Base-by-base conservation (phyloP, 2,329 filamentous ascomycete species). In the Ambrosiella xylebori region DNA sequence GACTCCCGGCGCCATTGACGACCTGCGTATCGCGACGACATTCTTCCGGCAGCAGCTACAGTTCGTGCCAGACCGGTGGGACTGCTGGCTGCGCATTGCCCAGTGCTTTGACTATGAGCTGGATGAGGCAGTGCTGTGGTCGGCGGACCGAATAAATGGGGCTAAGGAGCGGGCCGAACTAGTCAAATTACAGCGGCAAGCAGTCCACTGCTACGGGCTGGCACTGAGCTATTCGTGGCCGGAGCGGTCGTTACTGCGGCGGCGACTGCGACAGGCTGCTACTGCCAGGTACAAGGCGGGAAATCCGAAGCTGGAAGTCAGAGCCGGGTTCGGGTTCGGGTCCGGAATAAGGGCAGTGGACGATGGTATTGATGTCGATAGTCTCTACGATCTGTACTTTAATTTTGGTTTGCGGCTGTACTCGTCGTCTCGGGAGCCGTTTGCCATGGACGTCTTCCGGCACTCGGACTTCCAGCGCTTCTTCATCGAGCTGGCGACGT, bases 51-150 rank as follows among this genome's bases (percentile, higher is more conserved):
- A 90, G 63, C 88, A 95, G 66, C 70, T 95, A 1, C 88, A 95
- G 63, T 88, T 88, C 67, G 88, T 84, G 1, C 80, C 82, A 1
- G 83, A 88, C 45, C 81, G 83, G 58, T 95, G 89, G 89, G 86
- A 95, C 67, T 85, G 86, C 0, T 95, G 89, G 89, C 93, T 91
- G 68, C 80, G 88, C 11, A 77, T 95, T 27, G 89, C 85, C 0
- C 88, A 95, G 68, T 88, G 86, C 54, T 90, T 88, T 65, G 89
- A 95, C 68, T 85, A 87, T 55, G 88, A 94, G 64, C 73, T 95
- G 12, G 89, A 95, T 62, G 89, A 95, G 68, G 81, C 84, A 6
- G 86, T 94, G 4, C 79, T 90, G 4, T 95, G 89, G 89, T 86
- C 84, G 17, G 86, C 88, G 0, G 88, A 95, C 64, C 95, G 94